Evolutionary conservation across 2,329 filamentous ascomycete genomes (phyloP), one percentile per base, ranked within the genome.

Genomic region (Hansfordia pulvinata): DNA sequence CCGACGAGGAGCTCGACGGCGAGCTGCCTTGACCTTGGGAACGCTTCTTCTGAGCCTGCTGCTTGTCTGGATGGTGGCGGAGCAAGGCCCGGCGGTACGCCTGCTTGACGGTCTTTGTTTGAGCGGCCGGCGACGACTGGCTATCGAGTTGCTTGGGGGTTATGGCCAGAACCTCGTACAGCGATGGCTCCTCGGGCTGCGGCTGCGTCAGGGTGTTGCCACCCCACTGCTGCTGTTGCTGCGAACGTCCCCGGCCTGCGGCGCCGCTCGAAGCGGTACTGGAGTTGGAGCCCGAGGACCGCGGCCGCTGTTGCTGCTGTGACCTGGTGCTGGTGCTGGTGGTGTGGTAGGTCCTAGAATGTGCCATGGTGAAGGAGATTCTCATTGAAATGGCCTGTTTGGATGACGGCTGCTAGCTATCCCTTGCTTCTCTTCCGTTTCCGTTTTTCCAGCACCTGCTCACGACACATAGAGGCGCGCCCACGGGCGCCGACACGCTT

Each of bases 51-150:
- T 32, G 33, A 19, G 33, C 31, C 17, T 28, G 25, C 32, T 45
- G 39, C 40, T 76, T 76, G 53, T 77, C 72, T 3, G 75, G 75
- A 49, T 80, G 75, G 53, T 78, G 62, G 36, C 58, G 62, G 10
- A 80, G 62, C 18, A 80, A 62, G 13, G 74, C 70, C 28, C 67
- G 62, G 46, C 62, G 70, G 50, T 79, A 80, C 32, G 73, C 72
- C 32, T 61, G 61, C 43, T 73, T 76, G 33, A 78, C 36, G 17
- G 35, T 32, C 27, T 44, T 54, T 26, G 67, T 52, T 25, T 58
- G 52, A 35, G 54, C 42, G 20, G 58, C 46, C n/a, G n/a, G n/a
- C 40, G 61, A 54, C 32, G 50, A 38, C 28, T 56, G 44, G 31
- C 54, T 46, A 39, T 60, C 49, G 31, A 69, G 53, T 29, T 67